These are phyloP conservation scores for Hygrophorus russula DNA, from an alignment of 768 basidiomycete genomes.

Conservation along the genomic window DNA sequence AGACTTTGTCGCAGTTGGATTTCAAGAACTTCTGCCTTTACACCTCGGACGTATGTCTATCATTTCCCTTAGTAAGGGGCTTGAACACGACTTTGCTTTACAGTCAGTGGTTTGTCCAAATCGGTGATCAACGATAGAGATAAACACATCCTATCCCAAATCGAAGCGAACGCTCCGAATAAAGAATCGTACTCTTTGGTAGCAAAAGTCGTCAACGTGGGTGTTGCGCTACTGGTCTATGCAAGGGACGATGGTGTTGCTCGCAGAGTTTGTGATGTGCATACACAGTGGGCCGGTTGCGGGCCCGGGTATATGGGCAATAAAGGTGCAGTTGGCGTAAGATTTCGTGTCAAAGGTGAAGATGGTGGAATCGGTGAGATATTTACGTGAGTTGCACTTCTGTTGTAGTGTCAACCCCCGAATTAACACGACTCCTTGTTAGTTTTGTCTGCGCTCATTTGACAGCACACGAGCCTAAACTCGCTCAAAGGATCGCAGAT, in stretches of 20 bases:
- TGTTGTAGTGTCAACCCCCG: not conserved
- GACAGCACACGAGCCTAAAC: slow-evolving; percentile 64
- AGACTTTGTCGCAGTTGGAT: slow-evolving; percentile 83
- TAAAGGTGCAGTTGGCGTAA: slow-evolving; percentile 87
- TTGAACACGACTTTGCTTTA: slow-evolving; percentile 4
- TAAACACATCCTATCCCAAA: slow-evolving; percentile 61
- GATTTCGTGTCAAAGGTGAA: slow-evolving; percentile 58
- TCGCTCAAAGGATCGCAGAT: slow-evolving; percentile 60
- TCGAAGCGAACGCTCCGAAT: slow-evolving; percentile 59
- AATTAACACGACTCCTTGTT: slow-evolving; percentile 4
- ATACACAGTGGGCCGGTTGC: slow-evolving; percentile 67
- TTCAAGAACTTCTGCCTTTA: slow-evolving; percentile 87
- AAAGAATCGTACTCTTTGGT: slow-evolving; percentile 71
- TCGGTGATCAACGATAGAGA: slow-evolving; percentile 59
- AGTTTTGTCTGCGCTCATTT: slow-evolving; percentile 93
- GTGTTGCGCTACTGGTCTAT: slow-evolving; percentile 82
- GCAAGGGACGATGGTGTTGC: slow-evolving; percentile 61
- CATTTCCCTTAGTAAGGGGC: not conserved
- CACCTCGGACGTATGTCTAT: slow-evolving; percentile 67
- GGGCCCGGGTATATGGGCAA: slow-evolving; percentile 80
- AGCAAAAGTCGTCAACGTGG: slow-evolving; percentile 73
- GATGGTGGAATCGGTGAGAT: slow-evolving; percentile 56
- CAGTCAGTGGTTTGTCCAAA: slow-evolving; percentile 72
- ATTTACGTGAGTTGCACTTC: slow-evolving; percentile 60
- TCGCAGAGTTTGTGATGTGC: slow-evolving; percentile 48